phyloP scores from a whole-genome alignment of 257 asterid species.

The Solanum phureja region DNA sequence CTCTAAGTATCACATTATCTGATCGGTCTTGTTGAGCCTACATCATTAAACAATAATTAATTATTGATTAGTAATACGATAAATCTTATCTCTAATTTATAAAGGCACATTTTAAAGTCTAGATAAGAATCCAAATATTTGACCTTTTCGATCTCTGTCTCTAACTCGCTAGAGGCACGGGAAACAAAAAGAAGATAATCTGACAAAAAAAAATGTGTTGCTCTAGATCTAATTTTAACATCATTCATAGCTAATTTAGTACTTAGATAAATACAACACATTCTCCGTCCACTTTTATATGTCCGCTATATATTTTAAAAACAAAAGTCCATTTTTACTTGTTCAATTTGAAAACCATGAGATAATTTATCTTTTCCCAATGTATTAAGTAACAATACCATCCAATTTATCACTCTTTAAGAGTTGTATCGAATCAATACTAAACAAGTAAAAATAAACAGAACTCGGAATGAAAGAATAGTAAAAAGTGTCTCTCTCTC shows the following conservation, averaged over 20 bases:
- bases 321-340: neutral
- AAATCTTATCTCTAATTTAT: neutral
- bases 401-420: too few species aligned
- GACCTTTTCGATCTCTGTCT: too few species aligned
- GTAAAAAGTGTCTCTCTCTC: neutral
- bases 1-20: slow-evolving; percentile 59
- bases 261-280: neutral
- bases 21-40: slow-evolving; percentile 95
- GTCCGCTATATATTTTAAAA: neutral
- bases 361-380: too few species aligned
- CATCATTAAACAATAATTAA: neutral
- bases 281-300: neutral
- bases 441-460: neutral
- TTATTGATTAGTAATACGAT: neutral
- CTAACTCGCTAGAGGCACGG: too few species aligned
- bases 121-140: too few species aligned
- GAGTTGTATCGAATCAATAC: neutral
- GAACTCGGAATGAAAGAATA: neutral
- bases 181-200: neutral
- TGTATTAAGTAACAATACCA: neutral
- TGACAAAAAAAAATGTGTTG: neutral
- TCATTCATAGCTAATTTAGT: neutral
- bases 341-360: too few species aligned
- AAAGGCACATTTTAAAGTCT: neutral
- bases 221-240: neutral